phyloP scores from a whole-genome alignment of 1,284 basidiomycete genomes.

The Ustilago sp. region DNA sequence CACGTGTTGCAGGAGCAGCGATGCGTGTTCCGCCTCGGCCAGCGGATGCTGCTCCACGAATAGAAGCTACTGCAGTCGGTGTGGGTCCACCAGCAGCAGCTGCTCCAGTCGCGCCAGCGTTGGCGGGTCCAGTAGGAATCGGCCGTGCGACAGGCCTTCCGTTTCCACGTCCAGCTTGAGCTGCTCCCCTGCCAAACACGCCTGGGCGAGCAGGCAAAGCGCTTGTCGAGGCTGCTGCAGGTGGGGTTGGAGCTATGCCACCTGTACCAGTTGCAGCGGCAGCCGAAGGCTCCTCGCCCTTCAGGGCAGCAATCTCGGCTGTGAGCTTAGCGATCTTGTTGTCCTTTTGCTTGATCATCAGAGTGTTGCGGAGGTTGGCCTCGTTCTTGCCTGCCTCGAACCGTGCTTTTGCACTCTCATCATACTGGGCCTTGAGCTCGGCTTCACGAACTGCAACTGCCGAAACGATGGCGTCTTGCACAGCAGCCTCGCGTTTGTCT shows the following conservation, averaged over 20 bases:
- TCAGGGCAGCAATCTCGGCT: conserved; percentile 61
- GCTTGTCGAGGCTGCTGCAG: conserved; percentile 1
- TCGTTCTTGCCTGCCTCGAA: conserved; percentile 68
- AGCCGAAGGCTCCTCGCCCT: conserved; percentile 43
- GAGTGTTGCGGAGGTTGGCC: conserved; percentile 65
- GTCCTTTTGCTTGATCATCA: conserved; percentile 67
- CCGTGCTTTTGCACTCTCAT: conserved; percentile 59
- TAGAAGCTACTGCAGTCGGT: conserved; percentile 35
- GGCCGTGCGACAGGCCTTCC: conserved; percentile 21
- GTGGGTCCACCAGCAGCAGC: conserved; percentile 1
- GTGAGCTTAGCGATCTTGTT: conserved; percentile 65
- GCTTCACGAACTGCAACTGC: conserved; percentile 60
- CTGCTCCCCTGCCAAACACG: conserved; percentile 46
- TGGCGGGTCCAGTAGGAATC: conserved; percentile 38
- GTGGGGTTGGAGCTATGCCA: conserved; percentile 13
- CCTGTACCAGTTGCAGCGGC: not conserved
- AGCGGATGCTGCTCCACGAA: conserved; percentile 43
- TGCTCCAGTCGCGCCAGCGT: not conserved
- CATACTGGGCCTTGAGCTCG: conserved; percentile 60
- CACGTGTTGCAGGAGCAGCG: conserved; percentile 35
- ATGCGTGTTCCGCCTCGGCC: conserved; percentile 35
- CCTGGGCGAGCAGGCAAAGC: conserved; percentile 31
- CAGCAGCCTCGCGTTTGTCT: conserved; percentile 45
- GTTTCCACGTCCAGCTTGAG: conserved; percentile 23
- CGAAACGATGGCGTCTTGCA: conserved; percentile 46